Evolutionary conservation across 805 yeast species (phyloP).

Genomic region (Metschnikowia aberdeeniae): DNA sequence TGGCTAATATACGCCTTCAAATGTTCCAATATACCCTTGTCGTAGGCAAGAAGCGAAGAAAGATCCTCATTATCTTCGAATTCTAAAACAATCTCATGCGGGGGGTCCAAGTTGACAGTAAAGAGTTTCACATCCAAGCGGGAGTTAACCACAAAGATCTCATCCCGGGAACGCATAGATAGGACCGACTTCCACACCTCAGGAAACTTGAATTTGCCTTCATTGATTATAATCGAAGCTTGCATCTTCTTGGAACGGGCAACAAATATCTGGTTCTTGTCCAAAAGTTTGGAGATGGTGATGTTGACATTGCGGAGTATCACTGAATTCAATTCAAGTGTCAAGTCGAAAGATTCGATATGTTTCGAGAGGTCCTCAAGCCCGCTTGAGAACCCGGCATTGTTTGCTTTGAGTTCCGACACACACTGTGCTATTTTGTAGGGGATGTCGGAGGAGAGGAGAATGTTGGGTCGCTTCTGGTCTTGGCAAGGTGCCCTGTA

Average conservation of each 20-base stretch:
- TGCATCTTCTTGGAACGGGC: slow-evolving; percentile 20
- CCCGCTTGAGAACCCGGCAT: slow-evolving; percentile 12
- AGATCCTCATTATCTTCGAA: slow-evolving; percentile 31
- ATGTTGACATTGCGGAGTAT: slow-evolving; percentile 27
- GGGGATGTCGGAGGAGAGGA: slow-evolving; percentile 36
- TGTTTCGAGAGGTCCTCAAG: slow-evolving; percentile 15
- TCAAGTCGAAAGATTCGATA: slow-evolving; percentile 22
- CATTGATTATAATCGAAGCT: background rate
- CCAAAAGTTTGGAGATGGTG: slow-evolving; percentile 31
- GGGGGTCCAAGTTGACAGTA: slow-evolving; percentile 16
- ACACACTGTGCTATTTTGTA: slow-evolving; percentile 20
- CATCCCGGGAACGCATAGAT: slow-evolving; percentile 16
- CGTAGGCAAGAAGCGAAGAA: slow-evolving; percentile 26
- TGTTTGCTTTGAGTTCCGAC: slow-evolving; percentile 12
- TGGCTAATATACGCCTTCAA: slow-evolving; percentile 26
- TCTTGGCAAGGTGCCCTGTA: slow-evolving; percentile 20
- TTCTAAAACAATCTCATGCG: slow-evolving; percentile 16
- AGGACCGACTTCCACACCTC: slow-evolving; percentile 15
- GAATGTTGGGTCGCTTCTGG: slow-evolving; percentile 33
- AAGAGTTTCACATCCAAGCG: slow-evolving; percentile 23
- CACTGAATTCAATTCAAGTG: slow-evolving; percentile 34
- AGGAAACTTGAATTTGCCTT: slow-evolving; percentile 8
- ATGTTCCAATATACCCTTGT: slow-evolving; percentile 21
- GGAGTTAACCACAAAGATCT: slow-evolving; percentile 33
- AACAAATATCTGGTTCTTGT: slow-evolving; percentile 31